phyloP scores from a whole-genome alignment of 2,329 filamentous ascomycete genomes.

The Monilinia fructicola region DNA sequence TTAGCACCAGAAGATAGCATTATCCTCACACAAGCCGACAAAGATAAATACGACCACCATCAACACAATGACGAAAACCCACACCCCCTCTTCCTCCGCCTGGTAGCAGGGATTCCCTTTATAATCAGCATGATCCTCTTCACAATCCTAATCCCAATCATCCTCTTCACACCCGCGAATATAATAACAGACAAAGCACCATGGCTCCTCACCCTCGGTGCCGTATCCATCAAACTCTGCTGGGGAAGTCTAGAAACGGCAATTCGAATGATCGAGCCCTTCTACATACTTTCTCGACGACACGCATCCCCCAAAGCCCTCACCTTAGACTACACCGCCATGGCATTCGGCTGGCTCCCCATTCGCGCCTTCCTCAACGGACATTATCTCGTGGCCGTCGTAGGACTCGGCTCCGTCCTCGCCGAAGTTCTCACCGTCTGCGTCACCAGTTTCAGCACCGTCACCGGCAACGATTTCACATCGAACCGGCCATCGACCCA shows the following conservation, averaged over 20 bases:
- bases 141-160: constrained; percentile 56
- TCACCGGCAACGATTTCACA: constrained; percentile 62
- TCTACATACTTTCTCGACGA: constrained; percentile 66
- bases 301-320: constrained; percentile 65
- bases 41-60: constrained; percentile 50
- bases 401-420: constrained; percentile 69
- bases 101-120: constrained; percentile 59
- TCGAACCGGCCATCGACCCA: no score
- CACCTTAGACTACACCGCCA: constrained; percentile 70
- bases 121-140: constrained; percentile 58
- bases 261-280: constrained; percentile 72
- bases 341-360: constrained; percentile 66
- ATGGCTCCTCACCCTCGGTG: constrained; percentile 64
- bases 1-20: constrained; percentile 62
- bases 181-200: constrained; percentile 60
- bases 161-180: constrained; percentile 58
- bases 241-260: constrained; percentile 70
- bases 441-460: constrained; percentile 62
- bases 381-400: constrained; percentile 64
- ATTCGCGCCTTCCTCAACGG: constrained; percentile 61
- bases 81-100: constrained; percentile 67
- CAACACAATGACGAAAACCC: constrained; percentile 57
- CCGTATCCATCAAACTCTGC: constrained; percentile 64
- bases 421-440: constrained; percentile 72
- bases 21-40: constrained; percentile 44